These are phyloP conservation scores for Pinus tabuliformis DNA, from an alignment of 75 land plant species.

Conservation along the genomic window DNA sequence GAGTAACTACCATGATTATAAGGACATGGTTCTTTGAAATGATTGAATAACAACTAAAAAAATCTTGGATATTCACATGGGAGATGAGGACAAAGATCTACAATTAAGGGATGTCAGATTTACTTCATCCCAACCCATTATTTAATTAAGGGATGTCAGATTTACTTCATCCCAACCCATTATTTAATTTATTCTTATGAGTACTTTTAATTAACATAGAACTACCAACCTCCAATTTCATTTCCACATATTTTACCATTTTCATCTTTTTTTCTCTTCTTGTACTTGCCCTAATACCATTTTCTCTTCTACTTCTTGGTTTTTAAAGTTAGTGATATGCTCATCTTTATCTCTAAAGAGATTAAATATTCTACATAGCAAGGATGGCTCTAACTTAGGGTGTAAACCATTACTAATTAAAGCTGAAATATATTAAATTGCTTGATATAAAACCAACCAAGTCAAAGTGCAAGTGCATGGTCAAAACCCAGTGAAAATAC, in stretches of 20 bases:
- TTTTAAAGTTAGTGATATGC: too few relatives aligned
- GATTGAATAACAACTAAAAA: neutral
- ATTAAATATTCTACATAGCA: too few relatives aligned
- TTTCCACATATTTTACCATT: neutral
- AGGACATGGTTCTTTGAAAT: neutral
- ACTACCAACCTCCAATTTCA: too few relatives aligned
- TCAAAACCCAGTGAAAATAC: too few relatives aligned
- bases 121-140: neutral
- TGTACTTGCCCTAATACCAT: neutral
- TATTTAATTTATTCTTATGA: neutral
- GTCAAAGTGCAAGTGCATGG: too few relatives aligned
- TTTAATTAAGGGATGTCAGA: neutral
- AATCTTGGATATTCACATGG: constrained; percentile 2
- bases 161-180: neutral
- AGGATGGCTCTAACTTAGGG: too few relatives aligned
- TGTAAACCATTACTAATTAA: too few relatives aligned
- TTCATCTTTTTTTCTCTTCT: neutral
- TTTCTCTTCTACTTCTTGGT: too few relatives aligned
- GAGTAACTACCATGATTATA: neutral
- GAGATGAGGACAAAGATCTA: neutral
- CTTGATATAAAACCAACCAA: too few relatives aligned
- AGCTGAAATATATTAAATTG: too few relatives aligned
- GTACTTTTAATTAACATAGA: neutral
- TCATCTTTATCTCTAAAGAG: too few relatives aligned
- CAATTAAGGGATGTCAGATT: neutral